Percentiles rank a stretch among this genome's conserved stretches.
phyloP scores from a whole-genome alignment of 1,139 yeast species.

The Candida pseudocylindracea region DNA sequence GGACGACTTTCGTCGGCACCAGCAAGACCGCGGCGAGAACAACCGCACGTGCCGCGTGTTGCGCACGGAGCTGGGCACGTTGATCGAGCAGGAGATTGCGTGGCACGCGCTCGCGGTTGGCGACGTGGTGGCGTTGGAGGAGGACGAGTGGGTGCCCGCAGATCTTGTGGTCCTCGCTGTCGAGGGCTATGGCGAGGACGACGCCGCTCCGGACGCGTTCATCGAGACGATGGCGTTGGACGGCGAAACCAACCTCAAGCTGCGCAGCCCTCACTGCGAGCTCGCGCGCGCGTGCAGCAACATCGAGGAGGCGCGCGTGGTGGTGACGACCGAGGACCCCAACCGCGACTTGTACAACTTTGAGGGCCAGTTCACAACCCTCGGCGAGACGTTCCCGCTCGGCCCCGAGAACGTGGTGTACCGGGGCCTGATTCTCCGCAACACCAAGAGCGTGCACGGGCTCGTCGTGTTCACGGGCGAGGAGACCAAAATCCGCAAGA shows the following conservation, averaged over 20 bases:
- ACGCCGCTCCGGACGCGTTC: slow-evolving; percentile 37
- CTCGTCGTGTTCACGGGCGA: slow-evolving; percentile 85
- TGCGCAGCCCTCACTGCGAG: slow-evolving; percentile 45
- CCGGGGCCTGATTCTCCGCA: slow-evolving; percentile 75
- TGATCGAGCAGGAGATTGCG: slow-evolving; percentile 13
- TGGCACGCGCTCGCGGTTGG: slow-evolving; percentile 83
- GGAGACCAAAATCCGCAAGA: slow-evolving; percentile 90
- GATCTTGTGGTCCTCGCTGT: slow-evolving; percentile 52
- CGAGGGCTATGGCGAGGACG: slow-evolving; percentile 13
- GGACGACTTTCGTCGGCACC: slow-evolving; percentile 80
- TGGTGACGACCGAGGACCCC: slow-evolving; percentile 69
- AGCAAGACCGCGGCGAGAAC: slow-evolving; percentile 72
- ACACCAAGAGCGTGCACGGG: slow-evolving; percentile 55
- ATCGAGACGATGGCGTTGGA: slow-evolving; percentile 95
- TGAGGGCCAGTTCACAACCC: slow-evolving; percentile 41
- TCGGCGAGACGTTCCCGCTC: slow-evolving; percentile 24
- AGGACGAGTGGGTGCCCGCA: slow-evolving; percentile 89
- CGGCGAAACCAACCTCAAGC: slow-evolving; percentile 85
- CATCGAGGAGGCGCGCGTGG: slow-evolving; percentile 13
- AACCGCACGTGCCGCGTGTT: slow-evolving; percentile 28
- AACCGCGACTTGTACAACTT: slow-evolving; percentile 78
- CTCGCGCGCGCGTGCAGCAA: slow-evolving; percentile 15
- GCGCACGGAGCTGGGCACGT: slow-evolving; percentile 1
- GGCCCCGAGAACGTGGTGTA: slow-evolving; percentile 67
- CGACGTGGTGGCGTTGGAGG: slow-evolving; percentile 46